These are phyloP conservation scores for Calocera cornea DNA, from an alignment of 768 basidiomycete genomes.

Conservation along the genomic window DNA sequence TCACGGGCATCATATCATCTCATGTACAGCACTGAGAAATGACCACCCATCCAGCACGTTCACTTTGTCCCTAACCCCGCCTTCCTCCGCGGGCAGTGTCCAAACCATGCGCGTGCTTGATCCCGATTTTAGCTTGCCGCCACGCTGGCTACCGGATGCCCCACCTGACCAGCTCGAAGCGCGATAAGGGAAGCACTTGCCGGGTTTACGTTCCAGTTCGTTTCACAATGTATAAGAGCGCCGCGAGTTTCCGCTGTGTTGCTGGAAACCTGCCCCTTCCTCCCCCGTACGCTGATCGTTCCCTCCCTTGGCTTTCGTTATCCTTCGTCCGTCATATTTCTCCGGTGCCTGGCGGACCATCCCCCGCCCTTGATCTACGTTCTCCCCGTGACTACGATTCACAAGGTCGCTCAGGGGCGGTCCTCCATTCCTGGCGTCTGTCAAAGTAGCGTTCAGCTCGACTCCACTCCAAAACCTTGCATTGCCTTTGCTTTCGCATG, in stretches of 20 bases:
- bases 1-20: neutral
- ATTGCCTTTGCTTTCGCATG: too few relatives aligned
- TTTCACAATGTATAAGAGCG: neutral
- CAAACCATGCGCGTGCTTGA: neutral
- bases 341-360: neutral
- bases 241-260: neutral
- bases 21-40: too few relatives aligned
- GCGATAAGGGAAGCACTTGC: neutral
- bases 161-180: neutral
- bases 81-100: neutral
- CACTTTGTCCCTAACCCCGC: neutral
- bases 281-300: neutral
- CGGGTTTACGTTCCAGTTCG: neutral
- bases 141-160: neutral
- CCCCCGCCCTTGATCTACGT: neutral
- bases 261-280: neutral
- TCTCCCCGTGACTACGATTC: neutral
- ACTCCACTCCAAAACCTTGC: neutral
- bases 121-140: constrained; percentile 4
- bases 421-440: neutral
- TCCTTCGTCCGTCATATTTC: too few relatives aligned
- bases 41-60: too few relatives aligned
- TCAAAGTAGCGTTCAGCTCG: neutral
- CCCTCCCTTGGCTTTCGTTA: neutral
- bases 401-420: neutral